Evolutionary conservation across 148 eudicot genomes (phyloP).

Genomic region (Rhododendron kiyosumense): DNA sequence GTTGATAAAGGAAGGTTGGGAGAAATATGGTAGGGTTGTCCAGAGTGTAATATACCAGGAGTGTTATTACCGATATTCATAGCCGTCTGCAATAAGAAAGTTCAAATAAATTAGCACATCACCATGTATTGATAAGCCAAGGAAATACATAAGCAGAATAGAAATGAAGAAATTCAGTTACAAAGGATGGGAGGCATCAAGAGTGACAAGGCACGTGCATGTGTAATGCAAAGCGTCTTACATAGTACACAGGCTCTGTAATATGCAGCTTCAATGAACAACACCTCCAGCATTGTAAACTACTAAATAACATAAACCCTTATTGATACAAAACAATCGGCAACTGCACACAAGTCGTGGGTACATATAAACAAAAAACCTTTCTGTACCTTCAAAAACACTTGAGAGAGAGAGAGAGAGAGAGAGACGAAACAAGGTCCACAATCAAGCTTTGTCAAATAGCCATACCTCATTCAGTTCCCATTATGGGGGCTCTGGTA

Average conservation of each 20-base stretch:
- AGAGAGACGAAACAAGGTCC: not conserved
- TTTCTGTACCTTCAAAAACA: not conserved
- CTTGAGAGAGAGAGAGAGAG: not conserved
- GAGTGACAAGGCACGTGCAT: not conserved
- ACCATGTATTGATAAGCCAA: not conserved
- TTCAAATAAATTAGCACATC: not conserved
- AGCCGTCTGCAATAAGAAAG: conserved; percentile 42
- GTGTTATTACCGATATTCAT: conserved; percentile 44
- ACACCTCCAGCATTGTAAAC: not conserved
- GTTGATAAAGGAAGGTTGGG: conserved; percentile 28
- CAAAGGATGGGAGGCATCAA: not conserved
- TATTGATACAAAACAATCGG: not conserved
- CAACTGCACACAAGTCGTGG: not conserved
- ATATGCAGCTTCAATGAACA: not conserved
- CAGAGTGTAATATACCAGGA: conserved; percentile 29
- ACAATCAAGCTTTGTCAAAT: not conserved
- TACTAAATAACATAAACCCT: not conserved
- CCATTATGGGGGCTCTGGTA: not conserved
- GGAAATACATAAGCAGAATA: not conserved
- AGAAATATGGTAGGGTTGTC: conserved; percentile 34
- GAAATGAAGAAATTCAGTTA: not conserved
- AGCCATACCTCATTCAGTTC: not conserved
- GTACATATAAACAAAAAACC: not conserved
- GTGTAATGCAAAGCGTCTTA: not conserved
- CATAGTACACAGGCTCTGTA: not conserved